Base-by-base conservation (phyloP, 2,329 filamentous ascomycete genomes). In the Aspergillus intermedius region DNA sequence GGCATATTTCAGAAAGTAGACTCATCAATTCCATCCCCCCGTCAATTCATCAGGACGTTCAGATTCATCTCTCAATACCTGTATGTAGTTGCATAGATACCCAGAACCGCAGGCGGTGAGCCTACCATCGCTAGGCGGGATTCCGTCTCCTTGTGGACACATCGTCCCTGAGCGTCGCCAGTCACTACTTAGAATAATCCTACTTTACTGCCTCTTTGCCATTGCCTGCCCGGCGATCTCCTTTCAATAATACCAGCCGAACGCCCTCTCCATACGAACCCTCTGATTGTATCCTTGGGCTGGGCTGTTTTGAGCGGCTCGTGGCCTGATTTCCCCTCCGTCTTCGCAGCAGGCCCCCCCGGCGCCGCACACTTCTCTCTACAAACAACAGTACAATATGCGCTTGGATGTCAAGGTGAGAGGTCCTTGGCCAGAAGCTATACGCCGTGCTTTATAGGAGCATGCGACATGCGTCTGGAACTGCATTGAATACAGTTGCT, bases 361-460 rank as follows among this genome's bases (percentile, higher is more conserved):
- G 57, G 62, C 63, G 62, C 64, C 61, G 56, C 65, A 67, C 62
- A 63, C 60, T 62, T 59, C 45, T 57, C 54, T 54, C 55, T 30
- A 12, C 25, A 12, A 30, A 55, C 59, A 54, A 61, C 59, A 59
- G 58, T 58, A 62, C 67, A 74, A 58, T 46, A 82, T 82, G 79
- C 77, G 76, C 61, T 74, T 82, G 62, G 78, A 82, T 65, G 74
- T 82, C 42, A 81, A 81, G 77, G 78, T 81, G 68, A 54, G 71
- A 51, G 44, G 25, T 54, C 44, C 47, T 52, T 42, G 42, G 34
- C 45, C 45, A 48, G 42, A 34, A 23, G 42, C 21, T 41, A 17
- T 42, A 2, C 12, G 25, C 43, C 23, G 2, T 17, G 5, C 9
- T 5, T 46, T 30, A 46, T 10, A 30, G 13, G 23, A 28, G 21